Evolutionary conservation across 305 asterid genomes (phyloP).

Genomic region (Euphrasia arctica): DNA sequence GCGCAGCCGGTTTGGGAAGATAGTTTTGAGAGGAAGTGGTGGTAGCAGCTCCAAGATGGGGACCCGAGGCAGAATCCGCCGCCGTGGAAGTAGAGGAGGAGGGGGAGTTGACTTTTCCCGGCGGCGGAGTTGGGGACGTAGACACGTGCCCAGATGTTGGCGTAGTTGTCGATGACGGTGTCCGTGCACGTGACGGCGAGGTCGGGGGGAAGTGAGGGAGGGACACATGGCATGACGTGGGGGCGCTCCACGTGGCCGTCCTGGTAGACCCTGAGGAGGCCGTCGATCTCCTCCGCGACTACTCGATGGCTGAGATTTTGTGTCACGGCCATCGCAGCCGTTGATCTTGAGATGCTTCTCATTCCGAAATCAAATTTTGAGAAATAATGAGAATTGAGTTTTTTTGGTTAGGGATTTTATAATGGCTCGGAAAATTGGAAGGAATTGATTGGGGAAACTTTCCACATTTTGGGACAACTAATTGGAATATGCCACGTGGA

Average conservation of each 20-base stretch:
- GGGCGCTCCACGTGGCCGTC: slow-evolving; percentile 80
- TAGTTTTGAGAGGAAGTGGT: slow-evolving; percentile 58
- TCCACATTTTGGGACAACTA: background rate
- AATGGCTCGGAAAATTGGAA: background rate
- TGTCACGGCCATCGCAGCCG: slow-evolving; percentile 48
- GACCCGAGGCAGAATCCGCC: slow-evolving; percentile 95
- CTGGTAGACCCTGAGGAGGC: slow-evolving; percentile 57
- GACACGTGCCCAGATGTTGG: slow-evolving; percentile 71
- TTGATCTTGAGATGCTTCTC: slow-evolving; percentile 23
- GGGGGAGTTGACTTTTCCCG: slow-evolving; percentile 31
- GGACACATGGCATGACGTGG: slow-evolving; percentile 50
- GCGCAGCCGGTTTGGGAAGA: slow-evolving; percentile 44
- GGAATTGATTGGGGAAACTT: no score
- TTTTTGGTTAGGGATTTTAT: slow-evolving; percentile 24
- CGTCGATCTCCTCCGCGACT: slow-evolving; percentile 53
- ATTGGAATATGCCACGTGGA: background rate
- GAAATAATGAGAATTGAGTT: background rate
- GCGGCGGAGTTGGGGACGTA: slow-evolving; percentile 46
- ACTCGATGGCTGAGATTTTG: slow-evolving; percentile 35
- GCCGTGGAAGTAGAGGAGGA: slow-evolving; percentile 70
- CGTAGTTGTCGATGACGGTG: slow-evolving; percentile 47
- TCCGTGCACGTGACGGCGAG: slow-evolving; percentile 51
- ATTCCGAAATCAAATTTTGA: background rate
- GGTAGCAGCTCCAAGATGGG: slow-evolving; percentile 77
- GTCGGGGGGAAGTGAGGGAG: slow-evolving; percentile 39